Conservation (phyloP, 305 asterid genomes). For the Solanum aculeatissimum region DNA sequence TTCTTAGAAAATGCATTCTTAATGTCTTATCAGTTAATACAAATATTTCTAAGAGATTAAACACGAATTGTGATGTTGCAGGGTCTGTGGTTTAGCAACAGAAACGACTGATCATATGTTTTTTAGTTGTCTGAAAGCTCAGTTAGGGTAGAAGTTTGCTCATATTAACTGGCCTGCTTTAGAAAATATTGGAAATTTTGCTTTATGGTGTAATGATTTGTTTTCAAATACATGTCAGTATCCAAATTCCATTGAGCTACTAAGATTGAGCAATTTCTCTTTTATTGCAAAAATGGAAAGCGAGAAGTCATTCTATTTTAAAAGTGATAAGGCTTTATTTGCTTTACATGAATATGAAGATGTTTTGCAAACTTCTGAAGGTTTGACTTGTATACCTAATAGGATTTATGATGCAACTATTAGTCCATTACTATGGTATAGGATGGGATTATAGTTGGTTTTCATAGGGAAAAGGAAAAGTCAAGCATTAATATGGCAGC, state of each 20-base stretch:
- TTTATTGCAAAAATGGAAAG: background rate
- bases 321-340: background rate
- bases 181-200: background rate
- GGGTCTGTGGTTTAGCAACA: background rate
- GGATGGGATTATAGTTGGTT: background rate
- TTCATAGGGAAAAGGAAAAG: background rate
- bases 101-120: background rate
- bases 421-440: background rate
- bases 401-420: background rate
- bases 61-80: background rate
- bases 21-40: background rate
- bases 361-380: background rate
- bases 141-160: background rate
- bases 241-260: background rate
- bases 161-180: background rate
- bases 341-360: background rate
- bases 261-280: background rate
- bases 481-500: background rate
- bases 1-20: background rate
- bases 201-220: background rate
- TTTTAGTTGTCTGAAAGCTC: background rate
- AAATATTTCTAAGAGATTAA: background rate
- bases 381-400: background rate
- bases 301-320: background rate
- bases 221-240: background rate